phyloP scores from a whole-genome alignment of 148 eudicot species.

The Cornus kousa region DNA sequence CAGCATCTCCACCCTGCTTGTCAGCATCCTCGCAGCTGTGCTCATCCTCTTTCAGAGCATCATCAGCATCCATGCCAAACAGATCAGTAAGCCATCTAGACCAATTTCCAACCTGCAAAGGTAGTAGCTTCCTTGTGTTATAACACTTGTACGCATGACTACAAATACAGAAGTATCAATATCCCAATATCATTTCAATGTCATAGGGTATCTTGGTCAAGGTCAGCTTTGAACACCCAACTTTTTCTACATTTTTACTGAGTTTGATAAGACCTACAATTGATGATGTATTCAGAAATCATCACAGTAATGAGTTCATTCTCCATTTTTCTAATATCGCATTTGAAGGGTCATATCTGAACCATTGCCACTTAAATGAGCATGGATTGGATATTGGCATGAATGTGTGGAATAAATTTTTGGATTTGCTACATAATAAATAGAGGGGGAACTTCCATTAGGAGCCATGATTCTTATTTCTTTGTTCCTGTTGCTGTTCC shows the following conservation, averaged over 20 bases:
- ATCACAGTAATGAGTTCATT: too few species aligned
- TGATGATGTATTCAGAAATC: neutral
- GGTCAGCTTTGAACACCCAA: neutral
- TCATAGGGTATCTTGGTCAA: neutral
- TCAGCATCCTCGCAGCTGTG: constrained; percentile 17
- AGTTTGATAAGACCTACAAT: neutral
- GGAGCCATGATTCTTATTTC: neutral
- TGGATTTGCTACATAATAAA: neutral
- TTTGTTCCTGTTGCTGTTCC: too few species aligned
- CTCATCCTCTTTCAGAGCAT: constrained; percentile 23
- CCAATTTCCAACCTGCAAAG: constrained; percentile 85
- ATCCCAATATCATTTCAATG: neutral
- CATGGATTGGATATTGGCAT: neutral
- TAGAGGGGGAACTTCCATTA: neutral
- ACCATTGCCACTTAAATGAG: neutral
- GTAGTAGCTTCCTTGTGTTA: neutral
- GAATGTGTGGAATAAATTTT: neutral
- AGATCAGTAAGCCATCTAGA: constrained; percentile 61
- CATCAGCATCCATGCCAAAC: constrained; percentile 44
- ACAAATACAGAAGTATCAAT: neutral
- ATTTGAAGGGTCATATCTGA: too few species aligned
- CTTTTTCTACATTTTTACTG: neutral
- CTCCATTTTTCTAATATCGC: too few species aligned
- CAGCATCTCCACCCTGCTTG: constrained; percentile 22
- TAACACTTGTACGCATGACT: neutral